Base-by-base conservation (phyloP, 345 rosid genomes). In the Anastatica hierochuntica region DNA sequence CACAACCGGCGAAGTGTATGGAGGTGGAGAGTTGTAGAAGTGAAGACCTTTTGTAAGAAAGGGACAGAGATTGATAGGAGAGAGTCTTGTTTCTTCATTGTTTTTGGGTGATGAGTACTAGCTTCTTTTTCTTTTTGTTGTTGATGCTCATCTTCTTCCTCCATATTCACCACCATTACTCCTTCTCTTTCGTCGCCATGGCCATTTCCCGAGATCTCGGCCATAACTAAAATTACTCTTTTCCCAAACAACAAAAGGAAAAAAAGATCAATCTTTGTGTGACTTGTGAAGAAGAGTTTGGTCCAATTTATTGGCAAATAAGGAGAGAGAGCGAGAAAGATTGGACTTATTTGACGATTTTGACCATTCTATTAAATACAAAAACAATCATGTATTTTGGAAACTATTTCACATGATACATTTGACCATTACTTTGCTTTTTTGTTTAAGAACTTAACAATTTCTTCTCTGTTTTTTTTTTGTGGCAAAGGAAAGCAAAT, bases 161-260 rank as follows among this genome's bases (percentile, higher is more conserved):
- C 73, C 17, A 84, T 64, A 43, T 75, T 79, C 65, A 89, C 39
- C 19, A 52, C 72, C 7, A 81, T 85, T 36, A 56, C 73, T 53
- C 72, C 60, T 29, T 46, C 64, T 43, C 73, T 80, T 3, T 12
- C 47, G 0, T 58, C 59, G 2, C 53, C 54, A 16, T 66, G 60
- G n/a, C 53, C 48, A 49, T 56, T 68, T 41, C 58, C 58, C 1
- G 53, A 19, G 37, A 46, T 68, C 58, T 77, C 82, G n/a, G 76
- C 90, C 95, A 84, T 88, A 40, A 23, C 27, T 26, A 7, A 1
- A 17, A n/a, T n/a, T n/a, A 36, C 18, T 19, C 21, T 31, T 30
- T 7, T 17, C 24, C 18, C 1, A 31, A 30, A 40, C 24, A 40
- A 44, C n/a, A 54, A 13, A 42, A 40, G 5, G 5, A 21, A 2